A percentile compares a stretch with the other conserved stretches of the same genome.
phyloP scores from a whole-genome alignment of 495 filamentous ascomycete genomes.

The Tuber aestivum region DNA sequence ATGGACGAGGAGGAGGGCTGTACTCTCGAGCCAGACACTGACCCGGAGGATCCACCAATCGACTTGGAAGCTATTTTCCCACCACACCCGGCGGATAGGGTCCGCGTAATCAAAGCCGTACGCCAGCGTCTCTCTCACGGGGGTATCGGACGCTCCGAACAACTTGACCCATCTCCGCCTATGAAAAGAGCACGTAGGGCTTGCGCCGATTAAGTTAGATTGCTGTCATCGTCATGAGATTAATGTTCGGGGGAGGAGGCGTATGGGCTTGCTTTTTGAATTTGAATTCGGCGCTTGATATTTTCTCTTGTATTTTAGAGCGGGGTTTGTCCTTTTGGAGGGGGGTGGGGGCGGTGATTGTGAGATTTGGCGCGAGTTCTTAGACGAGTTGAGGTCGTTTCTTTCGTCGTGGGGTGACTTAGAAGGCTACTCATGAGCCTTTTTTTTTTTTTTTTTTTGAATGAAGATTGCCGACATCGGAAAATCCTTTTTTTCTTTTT shows the following conservation, averaged over 20 bases:
- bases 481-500: background rate
- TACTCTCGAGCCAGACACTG: background rate
- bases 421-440: background rate
- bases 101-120: background rate
- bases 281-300: background rate
- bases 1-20: background rate
- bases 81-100: background rate
- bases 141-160: constrained; percentile 9
- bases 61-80: background rate
- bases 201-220: background rate
- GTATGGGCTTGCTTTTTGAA: background rate
- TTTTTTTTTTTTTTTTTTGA: background rate
- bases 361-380: constrained; percentile 3
- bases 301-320: background rate
- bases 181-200: background rate
- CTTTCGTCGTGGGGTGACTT: background rate
- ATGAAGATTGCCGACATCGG: background rate
- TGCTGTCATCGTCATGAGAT: background rate
- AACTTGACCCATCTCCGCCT: constrained; percentile 11
- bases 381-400: background rate
- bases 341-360: background rate
- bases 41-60: background rate
- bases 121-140: constrained; percentile 22
- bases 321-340: background rate
- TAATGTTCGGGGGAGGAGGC: constrained; percentile 1